These are phyloP conservation scores for Cajanus cajan DNA, from an alignment of 306 rosid species.

Conservation along the genomic window DNA sequence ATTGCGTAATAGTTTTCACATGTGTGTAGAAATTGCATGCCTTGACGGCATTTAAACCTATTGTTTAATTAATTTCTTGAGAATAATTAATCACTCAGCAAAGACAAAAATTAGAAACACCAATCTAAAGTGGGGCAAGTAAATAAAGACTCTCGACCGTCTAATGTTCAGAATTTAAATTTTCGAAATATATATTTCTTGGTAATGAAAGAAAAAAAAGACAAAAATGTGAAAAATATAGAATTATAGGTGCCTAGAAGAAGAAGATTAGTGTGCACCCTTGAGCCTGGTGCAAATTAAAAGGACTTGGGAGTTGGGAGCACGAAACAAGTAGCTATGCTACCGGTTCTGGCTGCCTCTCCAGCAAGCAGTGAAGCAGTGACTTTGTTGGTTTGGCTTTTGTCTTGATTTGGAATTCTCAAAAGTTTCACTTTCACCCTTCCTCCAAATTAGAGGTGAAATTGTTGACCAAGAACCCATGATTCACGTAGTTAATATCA, in stretches of 20 bases:
- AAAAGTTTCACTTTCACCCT: slow-evolving; percentile 5
- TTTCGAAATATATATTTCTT: too few species aligned
- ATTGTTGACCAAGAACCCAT: slow-evolving; percentile 38
- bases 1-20: neutral
- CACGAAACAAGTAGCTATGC: slow-evolving; percentile 39
- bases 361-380: neutral
- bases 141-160: too few species aligned
- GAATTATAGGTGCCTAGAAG: slow-evolving; percentile 1
- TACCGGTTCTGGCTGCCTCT: slow-evolving; percentile 35
- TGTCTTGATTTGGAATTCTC: slow-evolving; percentile 30
- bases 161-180: too few species aligned
- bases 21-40: neutral
- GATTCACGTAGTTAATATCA: neutral
- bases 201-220: neutral
- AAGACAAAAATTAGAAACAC: neutral
- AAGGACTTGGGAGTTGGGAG: slow-evolving; percentile 36
- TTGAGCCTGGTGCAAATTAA: slow-evolving; percentile 25
- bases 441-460: slow-evolving; percentile 25
- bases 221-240: neutral
- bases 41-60: neutral
- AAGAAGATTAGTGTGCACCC: slow-evolving; percentile 19
- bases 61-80: neutral
- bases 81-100: neutral
- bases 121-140: too few species aligned
- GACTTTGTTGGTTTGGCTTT: slow-evolving; percentile 27